These are phyloP conservation scores for Fraxinus baroniana DNA, from an alignment of 305 asterid genomes.

Conservation along the genomic window DNA sequence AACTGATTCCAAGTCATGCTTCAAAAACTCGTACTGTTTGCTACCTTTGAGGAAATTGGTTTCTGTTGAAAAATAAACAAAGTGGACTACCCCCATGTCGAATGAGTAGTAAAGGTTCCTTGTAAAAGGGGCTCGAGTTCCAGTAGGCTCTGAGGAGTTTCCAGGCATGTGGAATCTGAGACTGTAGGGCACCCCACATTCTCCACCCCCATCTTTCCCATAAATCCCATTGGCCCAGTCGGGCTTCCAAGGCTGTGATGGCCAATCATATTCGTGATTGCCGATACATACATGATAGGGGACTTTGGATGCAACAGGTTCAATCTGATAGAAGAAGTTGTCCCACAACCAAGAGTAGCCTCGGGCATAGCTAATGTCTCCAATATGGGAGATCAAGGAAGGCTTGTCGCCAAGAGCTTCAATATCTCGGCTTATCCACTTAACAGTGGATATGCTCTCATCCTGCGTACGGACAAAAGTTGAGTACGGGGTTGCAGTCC, in stretches of 20 bases:
- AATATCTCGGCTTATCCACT: conserved; percentile 83
- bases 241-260: conserved; percentile 84
- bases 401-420: conserved; percentile 82
- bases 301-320: conserved; percentile 71
- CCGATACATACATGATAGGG: conserved; percentile 97
- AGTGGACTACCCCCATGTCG: conserved; percentile 68
- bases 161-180: conserved; percentile 91
- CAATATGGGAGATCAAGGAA: conserved; percentile 80
- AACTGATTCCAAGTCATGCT: conserved; percentile 50
- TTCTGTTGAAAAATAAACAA: conserved; percentile 64
- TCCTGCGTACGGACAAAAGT: conserved; percentile 72
- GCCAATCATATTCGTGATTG: conserved; percentile 96
- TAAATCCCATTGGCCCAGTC: conserved; percentile 66
- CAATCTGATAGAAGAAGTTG: conserved; percentile 76
- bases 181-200: conserved; percentile 93
- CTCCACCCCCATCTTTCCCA: conserved; percentile 92
- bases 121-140: conserved; percentile 72
- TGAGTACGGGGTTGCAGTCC: conserved; percentile 72
- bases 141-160: conserved; percentile 57
- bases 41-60: conserved; percentile 59
- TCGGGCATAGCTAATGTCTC: conserved; percentile 95
- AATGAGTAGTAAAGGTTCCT: conserved; percentile 81
- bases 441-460: conserved; percentile 77
- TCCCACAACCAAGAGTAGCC: conserved; percentile 99
- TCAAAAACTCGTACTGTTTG: conserved; percentile 53